Evolutionary conservation across 345 rosid species (phyloP).

Genomic region (Abelmoschus esculentus): DNA sequence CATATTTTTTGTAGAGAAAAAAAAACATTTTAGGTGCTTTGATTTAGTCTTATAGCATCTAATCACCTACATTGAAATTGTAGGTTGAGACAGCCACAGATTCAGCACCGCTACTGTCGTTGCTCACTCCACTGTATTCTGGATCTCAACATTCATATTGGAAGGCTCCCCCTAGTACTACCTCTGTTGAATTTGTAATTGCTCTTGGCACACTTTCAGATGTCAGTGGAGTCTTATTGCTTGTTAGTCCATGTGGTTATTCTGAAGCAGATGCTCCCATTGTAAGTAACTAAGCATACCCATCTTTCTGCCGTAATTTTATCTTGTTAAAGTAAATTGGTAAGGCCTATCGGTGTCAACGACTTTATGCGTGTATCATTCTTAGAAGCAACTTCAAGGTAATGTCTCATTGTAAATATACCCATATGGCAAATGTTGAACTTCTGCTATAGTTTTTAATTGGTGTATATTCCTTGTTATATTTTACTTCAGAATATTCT

Average conservation of each 20-base stretch:
- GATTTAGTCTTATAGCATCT: conserved; percentile 2
- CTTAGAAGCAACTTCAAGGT: neutral
- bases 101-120: conserved; percentile 73
- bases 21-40: neutral
- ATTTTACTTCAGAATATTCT: neutral
- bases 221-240: conserved; percentile 71
- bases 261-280: conserved; percentile 70
- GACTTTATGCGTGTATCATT: neutral
- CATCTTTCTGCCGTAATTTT: neutral
- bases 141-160: conserved; percentile 57
- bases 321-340: conserved; percentile 4
- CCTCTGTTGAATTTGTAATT: conserved; percentile 57
- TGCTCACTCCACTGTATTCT: conserved; percentile 61
- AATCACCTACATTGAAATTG: conserved; percentile 19
- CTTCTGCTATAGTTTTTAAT: neutral
- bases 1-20: neutral
- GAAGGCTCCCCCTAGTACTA: conserved; percentile 72
- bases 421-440: neutral
- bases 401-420: too few species aligned
- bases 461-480: neutral
- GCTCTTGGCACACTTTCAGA: conserved; percentile 66
- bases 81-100: conserved; percentile 82
- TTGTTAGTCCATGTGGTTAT: conserved; percentile 92
- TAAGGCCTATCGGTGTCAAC: neutral
- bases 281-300: conserved; percentile 33